These are phyloP conservation scores for Panaeolus papilionaceus DNA, from an alignment of 768 basidiomycete genomes.

Conservation along the genomic window DNA sequence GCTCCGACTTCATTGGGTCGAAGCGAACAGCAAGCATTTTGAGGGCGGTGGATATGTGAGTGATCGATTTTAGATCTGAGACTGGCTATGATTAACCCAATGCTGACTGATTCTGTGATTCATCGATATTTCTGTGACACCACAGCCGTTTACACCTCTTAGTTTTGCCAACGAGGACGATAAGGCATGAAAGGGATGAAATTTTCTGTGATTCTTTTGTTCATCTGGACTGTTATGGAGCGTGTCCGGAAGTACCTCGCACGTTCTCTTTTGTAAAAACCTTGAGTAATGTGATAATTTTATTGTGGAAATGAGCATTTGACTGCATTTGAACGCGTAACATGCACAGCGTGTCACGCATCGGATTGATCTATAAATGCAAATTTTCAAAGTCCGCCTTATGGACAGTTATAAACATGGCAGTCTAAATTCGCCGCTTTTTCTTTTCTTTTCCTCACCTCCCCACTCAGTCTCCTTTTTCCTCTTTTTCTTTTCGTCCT, in stretches of 20 bases:
- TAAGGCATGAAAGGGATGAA: constrained; percentile 38
- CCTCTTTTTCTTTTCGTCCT: constrained; percentile 39
- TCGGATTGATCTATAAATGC: constrained; percentile 22
- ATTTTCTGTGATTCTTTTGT: constrained; percentile 3
- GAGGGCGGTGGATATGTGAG: constrained; percentile 89
- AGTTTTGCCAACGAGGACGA: constrained; percentile 49
- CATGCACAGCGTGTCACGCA: constrained; percentile 9
- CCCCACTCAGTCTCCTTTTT: constrained; percentile 35
- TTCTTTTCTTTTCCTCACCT: constrained; percentile 38
- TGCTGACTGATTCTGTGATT: constrained; percentile 24
- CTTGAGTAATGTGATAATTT: constrained; percentile 12
- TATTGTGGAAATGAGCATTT: background rate
- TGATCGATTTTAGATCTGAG: constrained; percentile 31
- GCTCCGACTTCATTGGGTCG: constrained; percentile 96
- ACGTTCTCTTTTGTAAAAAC: constrained; percentile 11
- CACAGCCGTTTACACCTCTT: constrained; percentile 54
- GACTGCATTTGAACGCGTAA: constrained; percentile 3
- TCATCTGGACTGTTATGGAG: constrained; percentile 13
- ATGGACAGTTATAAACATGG: constrained; percentile 39
- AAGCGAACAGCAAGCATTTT: constrained; percentile 97
- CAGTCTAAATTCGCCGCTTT: constrained; percentile 27
- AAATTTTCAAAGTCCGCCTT: constrained; percentile 50
- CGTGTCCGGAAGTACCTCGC: constrained; percentile 12
- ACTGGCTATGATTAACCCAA: constrained; percentile 21
- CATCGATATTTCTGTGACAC: constrained; percentile 26